Evolutionary conservation across 2,329 filamentous ascomycete species (phyloP).

Genomic region (Aureobasidium sp.): DNA sequence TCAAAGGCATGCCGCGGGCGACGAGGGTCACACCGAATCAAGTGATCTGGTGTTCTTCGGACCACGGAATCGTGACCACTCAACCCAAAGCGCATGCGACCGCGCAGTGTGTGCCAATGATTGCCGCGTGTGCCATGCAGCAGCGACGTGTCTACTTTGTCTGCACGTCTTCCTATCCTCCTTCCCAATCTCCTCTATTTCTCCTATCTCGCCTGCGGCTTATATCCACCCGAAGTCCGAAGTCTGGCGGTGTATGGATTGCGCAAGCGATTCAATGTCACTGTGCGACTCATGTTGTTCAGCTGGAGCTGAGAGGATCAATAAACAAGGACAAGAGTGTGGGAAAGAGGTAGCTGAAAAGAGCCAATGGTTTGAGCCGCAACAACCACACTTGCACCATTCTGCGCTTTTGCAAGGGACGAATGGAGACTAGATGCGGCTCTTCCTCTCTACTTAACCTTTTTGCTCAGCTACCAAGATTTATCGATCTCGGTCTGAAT

Average conservation of each 20-base stretch:
- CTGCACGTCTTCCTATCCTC: not conserved
- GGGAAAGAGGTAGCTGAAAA: not conserved
- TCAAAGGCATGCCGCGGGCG: not conserved
- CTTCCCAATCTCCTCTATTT: not conserved
- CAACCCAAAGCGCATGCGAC: not conserved
- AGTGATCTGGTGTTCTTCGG: not conserved
- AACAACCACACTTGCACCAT: not conserved
- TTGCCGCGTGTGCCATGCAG: not conserved
- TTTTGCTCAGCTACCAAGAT: no score
- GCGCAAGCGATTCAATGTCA: not conserved
- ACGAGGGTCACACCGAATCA: not conserved
- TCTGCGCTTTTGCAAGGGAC: no score
- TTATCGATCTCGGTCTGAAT: not conserved
- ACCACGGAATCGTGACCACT: not conserved
- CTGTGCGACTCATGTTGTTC: not conserved
- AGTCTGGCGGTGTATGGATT: no score
- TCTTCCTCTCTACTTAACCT: not conserved
- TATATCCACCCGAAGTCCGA: not conserved
- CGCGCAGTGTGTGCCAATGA: not conserved
- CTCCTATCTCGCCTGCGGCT: not conserved
- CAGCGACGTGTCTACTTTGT: not conserved
- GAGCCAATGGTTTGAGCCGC: not conserved
- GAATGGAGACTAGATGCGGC: no score
- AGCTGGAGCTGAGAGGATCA: not conserved
- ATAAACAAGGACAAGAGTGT: not conserved